phyloP scores from a whole-genome alignment of 2,329 filamentous ascomycete genomes.

The Pseudofabraea citricarpa region DNA sequence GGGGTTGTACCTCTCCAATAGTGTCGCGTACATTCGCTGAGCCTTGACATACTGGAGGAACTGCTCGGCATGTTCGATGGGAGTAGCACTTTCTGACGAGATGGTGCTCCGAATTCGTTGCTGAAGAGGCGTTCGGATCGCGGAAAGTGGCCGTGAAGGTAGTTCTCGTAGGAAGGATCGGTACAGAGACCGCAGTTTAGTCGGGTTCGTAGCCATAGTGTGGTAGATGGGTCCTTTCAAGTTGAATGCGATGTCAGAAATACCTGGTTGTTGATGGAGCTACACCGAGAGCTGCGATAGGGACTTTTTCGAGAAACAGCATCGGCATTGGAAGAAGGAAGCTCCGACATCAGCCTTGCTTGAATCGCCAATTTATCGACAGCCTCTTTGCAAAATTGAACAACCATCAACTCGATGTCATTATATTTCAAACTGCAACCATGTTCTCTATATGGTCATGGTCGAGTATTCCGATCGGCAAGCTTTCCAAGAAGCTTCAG shows the following conservation, averaged over 20 bases:
- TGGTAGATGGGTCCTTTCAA: not conserved
- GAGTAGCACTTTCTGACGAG: slow-evolving; percentile 29
- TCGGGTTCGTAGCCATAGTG: slow-evolving; percentile 29
- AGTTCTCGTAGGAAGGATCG: slow-evolving; percentile 85
- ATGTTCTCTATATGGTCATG: too few species aligned
- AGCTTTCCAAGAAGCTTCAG: not conserved
- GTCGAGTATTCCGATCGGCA: too few species aligned
- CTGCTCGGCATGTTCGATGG: slow-evolving; percentile 61
- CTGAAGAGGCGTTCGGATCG: slow-evolving; percentile 63
- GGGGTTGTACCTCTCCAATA: slow-evolving; percentile 90
- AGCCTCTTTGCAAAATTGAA: not conserved
- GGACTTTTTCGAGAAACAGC: not conserved
- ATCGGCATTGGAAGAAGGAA: not conserved
- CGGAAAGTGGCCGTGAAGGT: slow-evolving; percentile 57
- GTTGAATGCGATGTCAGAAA: too few species aligned
- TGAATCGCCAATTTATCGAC: not conserved
- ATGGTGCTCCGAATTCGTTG: slow-evolving; percentile 63
- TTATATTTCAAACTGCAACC: not conserved
- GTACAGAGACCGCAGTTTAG: slow-evolving; percentile 72
- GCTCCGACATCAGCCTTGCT: not conserved
- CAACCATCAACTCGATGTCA: not conserved
- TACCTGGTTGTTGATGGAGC: slow-evolving; percentile 2
- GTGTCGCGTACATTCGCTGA: slow-evolving; percentile 76
- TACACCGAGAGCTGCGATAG: too few species aligned
- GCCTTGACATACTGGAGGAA: slow-evolving; percentile 74